Evolutionary conservation across 805 yeast genomes (phyloP).

Genomic region (Sugiyamaella floridensis): DNA sequence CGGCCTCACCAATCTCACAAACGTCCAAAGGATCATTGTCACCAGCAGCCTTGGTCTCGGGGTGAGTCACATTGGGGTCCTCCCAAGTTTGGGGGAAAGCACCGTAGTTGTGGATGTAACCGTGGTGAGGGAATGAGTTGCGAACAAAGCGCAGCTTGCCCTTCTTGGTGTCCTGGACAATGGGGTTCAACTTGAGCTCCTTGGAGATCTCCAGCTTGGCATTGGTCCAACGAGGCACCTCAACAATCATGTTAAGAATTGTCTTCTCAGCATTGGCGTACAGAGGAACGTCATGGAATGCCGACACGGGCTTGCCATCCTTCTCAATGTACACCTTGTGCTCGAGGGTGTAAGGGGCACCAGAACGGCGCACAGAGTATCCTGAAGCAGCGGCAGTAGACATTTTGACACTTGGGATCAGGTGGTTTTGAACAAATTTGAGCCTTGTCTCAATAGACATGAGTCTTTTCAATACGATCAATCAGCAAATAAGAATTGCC

Average conservation of each 20-base stretch:
- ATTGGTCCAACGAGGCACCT: constrained; percentile 97
- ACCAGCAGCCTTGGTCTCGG: constrained; percentile 55
- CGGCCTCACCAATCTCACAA: constrained; percentile 74
- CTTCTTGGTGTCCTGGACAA: constrained; percentile 94
- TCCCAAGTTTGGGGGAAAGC: constrained; percentile 99
- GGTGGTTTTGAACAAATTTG: constrained; percentile 6
- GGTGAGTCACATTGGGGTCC: constrained; percentile 59
- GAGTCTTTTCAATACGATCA: not conserved
- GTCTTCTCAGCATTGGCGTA: constrained; percentile 91
- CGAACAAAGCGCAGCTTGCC: constrained; percentile 93
- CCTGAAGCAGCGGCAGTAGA: constrained; percentile 20
- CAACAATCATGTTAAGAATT: constrained; percentile 84
- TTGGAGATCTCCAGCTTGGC: constrained; percentile 93
- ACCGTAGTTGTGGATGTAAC: constrained; percentile 97
- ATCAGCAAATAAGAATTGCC: not conserved
- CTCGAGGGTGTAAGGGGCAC: constrained; percentile 92
- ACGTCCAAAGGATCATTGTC: constrained; percentile 96
- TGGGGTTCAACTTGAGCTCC: constrained; percentile 81
- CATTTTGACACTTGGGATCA: not conserved
- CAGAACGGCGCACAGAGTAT: constrained; percentile 86
- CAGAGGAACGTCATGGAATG: constrained; percentile 91
- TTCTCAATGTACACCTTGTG: constrained; percentile 86
- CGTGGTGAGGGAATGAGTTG: constrained; percentile 98
- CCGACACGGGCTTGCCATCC: constrained; percentile 89
- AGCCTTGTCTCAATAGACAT: constrained; percentile 6